Conservation (phyloP, 345 rosid species). For the Salix udensis region DNA sequence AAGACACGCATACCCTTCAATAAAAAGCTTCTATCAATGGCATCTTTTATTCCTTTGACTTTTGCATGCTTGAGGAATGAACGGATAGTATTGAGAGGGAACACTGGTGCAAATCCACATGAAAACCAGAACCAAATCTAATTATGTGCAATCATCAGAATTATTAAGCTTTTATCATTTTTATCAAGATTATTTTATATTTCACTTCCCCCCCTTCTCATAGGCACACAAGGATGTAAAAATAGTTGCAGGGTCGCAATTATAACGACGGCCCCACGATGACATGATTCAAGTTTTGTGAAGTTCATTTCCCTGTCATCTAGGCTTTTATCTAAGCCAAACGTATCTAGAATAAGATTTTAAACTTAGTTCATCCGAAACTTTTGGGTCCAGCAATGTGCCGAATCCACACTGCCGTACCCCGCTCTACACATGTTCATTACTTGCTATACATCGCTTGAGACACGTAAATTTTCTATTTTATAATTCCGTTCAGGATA, state of each 20-base stretch:
- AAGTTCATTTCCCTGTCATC: conserved; percentile 7
- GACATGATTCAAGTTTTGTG: neutral
- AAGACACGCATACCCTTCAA: neutral
- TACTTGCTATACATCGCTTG: conserved; percentile 31
- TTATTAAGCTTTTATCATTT: neutral
- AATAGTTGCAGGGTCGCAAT: neutral
- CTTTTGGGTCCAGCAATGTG: conserved; percentile 2
- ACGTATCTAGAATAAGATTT: neutral
- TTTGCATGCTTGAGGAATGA: neutral
- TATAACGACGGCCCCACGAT: neutral
- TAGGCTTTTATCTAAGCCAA: conserved; percentile 6
- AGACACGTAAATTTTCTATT: conserved; percentile 14
- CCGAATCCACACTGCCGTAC: conserved; percentile 10
- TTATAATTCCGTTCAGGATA: neutral
- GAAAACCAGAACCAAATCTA: conserved; percentile 15
- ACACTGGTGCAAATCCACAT: conserved; percentile 3
- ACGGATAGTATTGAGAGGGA: conserved; percentile 8
- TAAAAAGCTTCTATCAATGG: neutral
- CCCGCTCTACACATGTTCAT: conserved; percentile 10
- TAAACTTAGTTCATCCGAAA: conserved; percentile 9
- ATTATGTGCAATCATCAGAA: conserved; percentile 41
- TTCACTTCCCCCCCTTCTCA: neutral
- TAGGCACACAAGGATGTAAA: neutral
- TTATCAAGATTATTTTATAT: neutral
- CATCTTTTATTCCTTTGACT: neutral